These are phyloP conservation scores for Penicillium bialowiezense DNA, from an alignment of 495 filamentous ascomycete species.

Conservation along the genomic window DNA sequence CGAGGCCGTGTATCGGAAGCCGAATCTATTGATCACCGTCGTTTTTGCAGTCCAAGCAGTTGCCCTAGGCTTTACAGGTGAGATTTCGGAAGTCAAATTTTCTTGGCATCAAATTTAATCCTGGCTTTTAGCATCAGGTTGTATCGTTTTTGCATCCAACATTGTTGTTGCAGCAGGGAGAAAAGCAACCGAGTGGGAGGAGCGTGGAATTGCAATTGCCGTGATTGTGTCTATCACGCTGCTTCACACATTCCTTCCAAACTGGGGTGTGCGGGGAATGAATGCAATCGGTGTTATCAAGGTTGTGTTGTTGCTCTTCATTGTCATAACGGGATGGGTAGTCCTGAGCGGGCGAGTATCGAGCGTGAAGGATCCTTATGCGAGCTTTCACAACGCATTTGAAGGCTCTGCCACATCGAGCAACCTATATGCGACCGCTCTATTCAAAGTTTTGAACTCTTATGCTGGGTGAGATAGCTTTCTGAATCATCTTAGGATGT, in stretches of 20 bases:
- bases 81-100: not conserved
- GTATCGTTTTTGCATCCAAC: constrained; percentile 36
- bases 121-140: constrained; percentile 21
- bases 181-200: constrained; percentile 28
- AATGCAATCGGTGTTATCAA: constrained; percentile 40
- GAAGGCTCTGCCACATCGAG: constrained; percentile 31
- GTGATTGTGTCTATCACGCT: constrained; percentile 29
- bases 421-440: constrained; percentile 46
- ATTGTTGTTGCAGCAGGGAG: constrained; percentile 33
- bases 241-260: constrained; percentile 25
- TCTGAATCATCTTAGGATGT: not conserved
- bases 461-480: constrained; percentile 48
- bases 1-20: constrained; percentile 65
- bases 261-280: constrained; percentile 32
- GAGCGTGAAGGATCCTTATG: constrained; percentile 29
- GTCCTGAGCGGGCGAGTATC: constrained; percentile 28
- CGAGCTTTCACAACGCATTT: constrained; percentile 31
- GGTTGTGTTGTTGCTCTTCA: constrained; percentile 36
- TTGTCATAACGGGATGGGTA: constrained; percentile 37
- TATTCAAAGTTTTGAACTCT: constrained; percentile 70
- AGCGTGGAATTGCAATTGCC: constrained; percentile 29
- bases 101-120: not conserved
- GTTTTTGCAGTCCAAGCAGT: constrained; percentile 63
- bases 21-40: constrained; percentile 61
- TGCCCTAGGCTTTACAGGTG: constrained; percentile 60